Evolutionary conservation across 805 yeast genomes (phyloP), one percentile per base, ranked within the genome.

Genomic region (Candida awuae): DNA sequence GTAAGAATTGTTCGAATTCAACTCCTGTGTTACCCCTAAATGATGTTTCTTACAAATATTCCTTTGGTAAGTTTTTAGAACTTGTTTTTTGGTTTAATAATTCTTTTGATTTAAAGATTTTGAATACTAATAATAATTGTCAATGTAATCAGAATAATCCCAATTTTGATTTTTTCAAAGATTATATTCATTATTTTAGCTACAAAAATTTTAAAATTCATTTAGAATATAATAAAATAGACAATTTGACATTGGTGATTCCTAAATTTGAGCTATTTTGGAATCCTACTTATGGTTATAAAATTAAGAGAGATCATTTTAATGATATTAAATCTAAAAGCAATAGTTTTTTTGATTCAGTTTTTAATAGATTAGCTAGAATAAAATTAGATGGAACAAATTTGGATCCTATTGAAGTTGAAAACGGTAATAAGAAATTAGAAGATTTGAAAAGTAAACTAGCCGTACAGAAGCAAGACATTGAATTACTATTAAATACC

Each of bases 1-100:
- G 99, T 58, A 84, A 81, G 41, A 69, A 67, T 35, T 92, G 99
- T 57, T 73, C 77, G 12, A 72, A 69, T 27, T 67, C 80, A 0
- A 78, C 94, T 3, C 92, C 96, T 0, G 77, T 82, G 6, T 62
- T 80, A 12, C 84, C 84, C 15, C 76, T 94, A 80, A 82, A 84
- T 50, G 90, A 86, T 35, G 78, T 78, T 29, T 79, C 97, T 0
- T 88, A 94, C 80, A 86, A 80, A 52, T 80, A 79, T 47, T 90
- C 97, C 0, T 80, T 92, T 59, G 98, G 97, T 0, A 94, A 94
- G 54, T 92, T 84, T 55, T 64, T 92, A 18, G 97, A 92, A 62
- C 64, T 88, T 17, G 67, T 82, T 22, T 88, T 88, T 55, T 86
- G 94, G 84, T 42, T 35, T 29, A 44, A 45, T 23, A 39, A 34